Conservation (phyloP, 257 asterid genomes). For the Paraleonurus japonicus region DNA sequence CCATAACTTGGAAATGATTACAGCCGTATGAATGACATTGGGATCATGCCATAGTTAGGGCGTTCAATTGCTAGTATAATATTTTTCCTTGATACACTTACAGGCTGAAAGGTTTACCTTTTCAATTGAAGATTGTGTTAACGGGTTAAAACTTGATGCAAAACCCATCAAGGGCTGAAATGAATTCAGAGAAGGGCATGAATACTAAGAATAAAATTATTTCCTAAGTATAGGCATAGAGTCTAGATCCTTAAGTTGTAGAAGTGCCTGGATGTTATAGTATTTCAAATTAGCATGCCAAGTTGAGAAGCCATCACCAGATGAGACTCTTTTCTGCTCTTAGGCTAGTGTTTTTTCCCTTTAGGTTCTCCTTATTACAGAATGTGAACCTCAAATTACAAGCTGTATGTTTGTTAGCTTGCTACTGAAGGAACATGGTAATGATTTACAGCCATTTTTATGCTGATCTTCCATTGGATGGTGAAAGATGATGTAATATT, state of each 20-base stretch:
- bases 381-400: slow-evolving; percentile 1
- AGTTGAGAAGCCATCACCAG: slow-evolving; percentile 10
- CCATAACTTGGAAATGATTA: neutral
- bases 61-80: slow-evolving; percentile 15
- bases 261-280: neutral
- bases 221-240: neutral
- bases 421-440: neutral
- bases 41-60: neutral
- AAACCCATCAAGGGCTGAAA: neutral
- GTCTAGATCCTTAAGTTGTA: neutral
- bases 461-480: slow-evolving; percentile 11
- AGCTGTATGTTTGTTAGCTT: slow-evolving; percentile 13
- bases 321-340: slow-evolving; percentile 3
- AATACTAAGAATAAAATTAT: neutral
- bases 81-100: neutral
- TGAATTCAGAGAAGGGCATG: neutral
- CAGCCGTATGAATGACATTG: neutral
- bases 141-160: neutral
- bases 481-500: slow-evolving; percentile 3
- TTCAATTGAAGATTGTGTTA: neutral
- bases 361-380: slow-evolving; percentile 1
- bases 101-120: neutral
- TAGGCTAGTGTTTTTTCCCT: neutral
- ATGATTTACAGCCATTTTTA: neutral
- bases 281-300: slow-evolving; percentile 14